Conservation (phyloP, 768 basidiomycete species). For the Hebeloma cylindrosporum region DNA sequence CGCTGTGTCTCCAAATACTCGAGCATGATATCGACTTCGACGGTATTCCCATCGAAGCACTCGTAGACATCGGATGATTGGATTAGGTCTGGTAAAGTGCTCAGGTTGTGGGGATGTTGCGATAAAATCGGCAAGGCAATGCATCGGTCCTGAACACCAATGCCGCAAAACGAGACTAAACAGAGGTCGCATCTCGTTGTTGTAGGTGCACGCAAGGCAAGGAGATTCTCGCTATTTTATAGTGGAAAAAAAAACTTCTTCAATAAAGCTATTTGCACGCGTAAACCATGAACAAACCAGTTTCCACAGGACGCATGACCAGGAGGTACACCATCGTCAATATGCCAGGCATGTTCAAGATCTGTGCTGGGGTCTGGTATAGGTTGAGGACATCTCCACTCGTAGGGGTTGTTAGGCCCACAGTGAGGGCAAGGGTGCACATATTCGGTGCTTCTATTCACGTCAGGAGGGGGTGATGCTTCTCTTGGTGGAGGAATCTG, state of each 20-base stretch:
- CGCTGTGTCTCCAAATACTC: constrained; percentile 70
- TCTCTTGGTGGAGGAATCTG: constrained; percentile 79
- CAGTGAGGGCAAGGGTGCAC: constrained; percentile 84
- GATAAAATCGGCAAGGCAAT: constrained; percentile 51
- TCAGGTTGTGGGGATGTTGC: constrained; percentile 71
- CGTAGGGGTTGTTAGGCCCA: constrained; percentile 62
- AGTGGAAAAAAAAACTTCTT: background rate
- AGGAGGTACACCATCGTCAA: constrained; percentile 76
- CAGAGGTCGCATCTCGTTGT: constrained; percentile 87
- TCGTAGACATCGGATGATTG: constrained; percentile 78
- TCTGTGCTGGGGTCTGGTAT: constrained; percentile 70
- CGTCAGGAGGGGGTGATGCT: constrained; percentile 71
- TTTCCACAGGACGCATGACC: constrained; percentile 83
- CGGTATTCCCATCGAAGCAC: constrained; percentile 71
- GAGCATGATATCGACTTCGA: constrained; percentile 83
- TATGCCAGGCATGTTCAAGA: constrained; percentile 70
- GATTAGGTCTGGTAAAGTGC: constrained; percentile 72
- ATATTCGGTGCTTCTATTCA: constrained; percentile 63
- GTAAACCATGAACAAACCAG: constrained; percentile 48
- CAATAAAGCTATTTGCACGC: no score
- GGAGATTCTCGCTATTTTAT: constrained; percentile 62
- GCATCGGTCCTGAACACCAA: constrained; percentile 75
- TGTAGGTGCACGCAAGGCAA: constrained; percentile 69
- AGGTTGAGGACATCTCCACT: constrained; percentile 81
- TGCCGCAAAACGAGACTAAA: constrained; percentile 79